Conservation (phyloP, 2,329 filamentous ascomycete species). For the Delphinella strobiligena region DNA sequence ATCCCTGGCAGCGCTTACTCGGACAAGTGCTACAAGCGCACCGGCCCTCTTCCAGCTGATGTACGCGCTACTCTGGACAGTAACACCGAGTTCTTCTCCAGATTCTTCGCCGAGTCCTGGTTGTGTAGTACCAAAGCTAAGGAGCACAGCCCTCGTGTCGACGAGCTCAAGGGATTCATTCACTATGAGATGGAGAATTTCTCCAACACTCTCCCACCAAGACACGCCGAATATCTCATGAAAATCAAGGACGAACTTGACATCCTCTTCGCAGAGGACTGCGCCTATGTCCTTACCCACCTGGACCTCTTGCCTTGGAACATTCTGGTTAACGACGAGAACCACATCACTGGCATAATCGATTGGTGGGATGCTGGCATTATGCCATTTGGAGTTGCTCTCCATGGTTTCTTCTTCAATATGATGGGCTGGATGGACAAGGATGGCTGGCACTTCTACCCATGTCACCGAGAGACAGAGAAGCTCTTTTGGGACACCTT, state of each 20-base stretch:
- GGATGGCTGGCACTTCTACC: background rate
- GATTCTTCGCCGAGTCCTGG: background rate
- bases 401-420: background rate
- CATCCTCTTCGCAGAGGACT: background rate
- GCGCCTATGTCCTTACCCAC: background rate
- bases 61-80: background rate
- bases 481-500: background rate
- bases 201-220: too few species aligned
- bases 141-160: too few species aligned
- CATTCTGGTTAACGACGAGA: background rate
- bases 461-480: background rate
- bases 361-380: background rate
- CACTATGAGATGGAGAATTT: too few species aligned
- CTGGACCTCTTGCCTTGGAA: background rate
- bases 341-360: background rate
- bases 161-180: too few species aligned
- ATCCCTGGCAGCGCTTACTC: background rate
- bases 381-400: background rate
- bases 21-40: background rate
- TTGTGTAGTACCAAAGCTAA: too few species aligned
- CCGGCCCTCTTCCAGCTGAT: background rate
- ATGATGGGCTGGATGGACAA: background rate
- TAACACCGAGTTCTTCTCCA: background rate
- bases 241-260: background rate
- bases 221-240: too few species aligned